Evolutionary conservation across 495 filamentous ascomycete species (phyloP).

Genomic region (Cryomyces minteri): DNA sequence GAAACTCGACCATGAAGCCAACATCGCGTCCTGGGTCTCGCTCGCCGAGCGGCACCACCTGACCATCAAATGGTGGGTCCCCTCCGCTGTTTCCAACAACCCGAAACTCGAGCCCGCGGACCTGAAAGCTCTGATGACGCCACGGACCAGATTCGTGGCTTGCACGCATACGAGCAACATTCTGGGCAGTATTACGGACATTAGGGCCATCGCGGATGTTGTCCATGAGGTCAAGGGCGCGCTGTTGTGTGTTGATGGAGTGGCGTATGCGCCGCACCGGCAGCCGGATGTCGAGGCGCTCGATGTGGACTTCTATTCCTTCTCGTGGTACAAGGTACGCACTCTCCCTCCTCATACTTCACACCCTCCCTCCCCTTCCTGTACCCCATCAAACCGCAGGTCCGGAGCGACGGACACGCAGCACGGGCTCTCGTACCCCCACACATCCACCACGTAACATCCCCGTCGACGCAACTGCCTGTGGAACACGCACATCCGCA

Average conservation of each 20-base stretch:
- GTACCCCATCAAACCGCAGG: too few species aligned
- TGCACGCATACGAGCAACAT: constrained; percentile 56
- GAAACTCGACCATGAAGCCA: constrained; percentile 53
- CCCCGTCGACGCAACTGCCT: too few species aligned
- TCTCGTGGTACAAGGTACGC: constrained; percentile 51
- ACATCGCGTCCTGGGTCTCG: constrained; percentile 47
- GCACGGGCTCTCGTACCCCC: too few species aligned
- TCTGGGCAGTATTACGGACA: constrained; percentile 46
- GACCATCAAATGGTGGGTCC: constrained; percentile 47
- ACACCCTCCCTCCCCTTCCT: too few species aligned
- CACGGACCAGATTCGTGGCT: constrained; percentile 42
- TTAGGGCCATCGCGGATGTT: constrained; percentile 32
- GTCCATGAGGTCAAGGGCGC: constrained; percentile 33
- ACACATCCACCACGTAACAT: too few species aligned
- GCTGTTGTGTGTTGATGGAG: constrained; percentile 37
- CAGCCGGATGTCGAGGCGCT: constrained; percentile 43
- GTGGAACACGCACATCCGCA: too few species aligned
- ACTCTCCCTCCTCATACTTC: not conserved
- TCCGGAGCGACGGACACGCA: too few species aligned
- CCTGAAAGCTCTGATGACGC: constrained; percentile 33
- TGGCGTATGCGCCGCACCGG: constrained; percentile 53
- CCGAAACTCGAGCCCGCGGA: constrained; percentile 33
- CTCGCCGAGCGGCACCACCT: constrained; percentile 39
- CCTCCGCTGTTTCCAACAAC: constrained; percentile 18
- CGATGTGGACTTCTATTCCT: constrained; percentile 56